Evolutionary conservation across 768 basidiomycete species (phyloP).

Genomic region (Panellus pusillus): DNA sequence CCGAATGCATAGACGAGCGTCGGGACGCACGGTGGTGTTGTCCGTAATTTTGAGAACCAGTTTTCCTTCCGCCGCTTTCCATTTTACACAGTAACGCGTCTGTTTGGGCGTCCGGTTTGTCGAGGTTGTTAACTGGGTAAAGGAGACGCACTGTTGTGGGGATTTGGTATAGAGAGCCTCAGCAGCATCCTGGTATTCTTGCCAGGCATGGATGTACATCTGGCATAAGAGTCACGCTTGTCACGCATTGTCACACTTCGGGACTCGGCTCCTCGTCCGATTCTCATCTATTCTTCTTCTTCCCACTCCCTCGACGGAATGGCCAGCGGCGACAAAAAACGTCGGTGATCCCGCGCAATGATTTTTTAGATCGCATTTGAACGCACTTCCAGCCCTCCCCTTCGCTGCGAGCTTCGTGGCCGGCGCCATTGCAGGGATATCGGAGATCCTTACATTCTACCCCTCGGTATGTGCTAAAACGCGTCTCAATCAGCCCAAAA

Average conservation of each 20-base stretch:
- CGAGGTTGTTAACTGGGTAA: background rate
- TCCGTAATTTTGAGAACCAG: slow-evolving; percentile 95
- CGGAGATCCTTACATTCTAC: slow-evolving; percentile 82
- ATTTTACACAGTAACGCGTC: slow-evolving; percentile 92
- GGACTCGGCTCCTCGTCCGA: background rate
- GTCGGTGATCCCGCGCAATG: slow-evolving; percentile 21
- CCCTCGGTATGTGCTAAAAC: slow-evolving; percentile 62
- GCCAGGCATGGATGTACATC: slow-evolving; percentile 91
- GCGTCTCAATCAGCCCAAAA: slow-evolving; percentile 2
- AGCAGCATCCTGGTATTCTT: slow-evolving; percentile 87
- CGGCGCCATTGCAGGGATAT: slow-evolving; percentile 93
- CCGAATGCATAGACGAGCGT: background rate
- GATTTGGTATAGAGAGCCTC: slow-evolving; percentile 81
- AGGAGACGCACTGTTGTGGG: slow-evolving; percentile 64
- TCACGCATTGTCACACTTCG: background rate
- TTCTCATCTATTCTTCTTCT: background rate
- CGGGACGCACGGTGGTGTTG: slow-evolving; percentile 70
- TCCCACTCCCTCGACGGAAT: slow-evolving; percentile 18
- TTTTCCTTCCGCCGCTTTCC: slow-evolving; percentile 81
- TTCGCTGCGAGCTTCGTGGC: slow-evolving; percentile 90
- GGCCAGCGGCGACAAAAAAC: slow-evolving; percentile 34
- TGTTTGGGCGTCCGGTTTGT: slow-evolving; percentile 31
- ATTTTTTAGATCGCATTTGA: background rate
- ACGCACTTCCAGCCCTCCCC: slow-evolving; percentile 59
- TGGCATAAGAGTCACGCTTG: slow-evolving; percentile 38